Percentiles rank a stretch among this genome's conserved stretches.
These are phyloP conservation scores for Heimioporus retisporus DNA, from an alignment of 1,284 basidiomycete genomes.

Conservation along the genomic window DNA sequence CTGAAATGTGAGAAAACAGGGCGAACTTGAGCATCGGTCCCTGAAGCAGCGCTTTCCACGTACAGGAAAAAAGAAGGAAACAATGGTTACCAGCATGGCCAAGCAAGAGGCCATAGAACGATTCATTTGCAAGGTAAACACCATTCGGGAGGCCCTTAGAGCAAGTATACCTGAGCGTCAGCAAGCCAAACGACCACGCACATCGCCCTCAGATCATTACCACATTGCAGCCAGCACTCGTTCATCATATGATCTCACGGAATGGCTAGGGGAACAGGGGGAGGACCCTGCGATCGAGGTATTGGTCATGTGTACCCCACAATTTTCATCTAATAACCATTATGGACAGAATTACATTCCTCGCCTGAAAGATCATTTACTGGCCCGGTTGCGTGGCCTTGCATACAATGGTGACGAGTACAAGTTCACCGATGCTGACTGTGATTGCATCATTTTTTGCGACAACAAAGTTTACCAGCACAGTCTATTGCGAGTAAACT, in stretches of 20 bases:
- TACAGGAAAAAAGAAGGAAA: constrained; percentile 20
- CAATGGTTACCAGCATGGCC: constrained; percentile 3
- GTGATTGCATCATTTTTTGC: constrained; percentile 18
- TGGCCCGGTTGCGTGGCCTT: constrained; percentile 30
- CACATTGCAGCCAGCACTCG: not conserved
- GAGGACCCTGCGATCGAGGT: not conserved
- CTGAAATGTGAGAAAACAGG: constrained; percentile 14
- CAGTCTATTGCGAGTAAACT: constrained; percentile 29
- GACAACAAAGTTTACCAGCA: constrained; percentile 25
- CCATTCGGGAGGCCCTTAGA: not conserved
- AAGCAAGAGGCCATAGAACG: constrained; percentile 18
- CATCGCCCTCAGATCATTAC: constrained; percentile 14
- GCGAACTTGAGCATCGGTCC: constrained; percentile 22
- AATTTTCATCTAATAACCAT: not conserved
- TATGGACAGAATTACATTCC: constrained; percentile 32
- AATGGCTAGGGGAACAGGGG: not conserved
- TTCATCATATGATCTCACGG: not conserved
- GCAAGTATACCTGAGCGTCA: no score
- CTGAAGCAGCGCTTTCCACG: constrained; percentile 2
- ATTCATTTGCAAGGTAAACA: constrained; percentile 13
- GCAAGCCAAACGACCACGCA: not conserved
- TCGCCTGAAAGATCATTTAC: constrained; percentile 43
- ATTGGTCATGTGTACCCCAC: not conserved
- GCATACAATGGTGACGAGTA: constrained; percentile 42
- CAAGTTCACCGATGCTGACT: constrained; percentile 39